Base-by-base conservation (phyloP, 257 asterid genomes). In the Forsythia viridissima region DNA sequence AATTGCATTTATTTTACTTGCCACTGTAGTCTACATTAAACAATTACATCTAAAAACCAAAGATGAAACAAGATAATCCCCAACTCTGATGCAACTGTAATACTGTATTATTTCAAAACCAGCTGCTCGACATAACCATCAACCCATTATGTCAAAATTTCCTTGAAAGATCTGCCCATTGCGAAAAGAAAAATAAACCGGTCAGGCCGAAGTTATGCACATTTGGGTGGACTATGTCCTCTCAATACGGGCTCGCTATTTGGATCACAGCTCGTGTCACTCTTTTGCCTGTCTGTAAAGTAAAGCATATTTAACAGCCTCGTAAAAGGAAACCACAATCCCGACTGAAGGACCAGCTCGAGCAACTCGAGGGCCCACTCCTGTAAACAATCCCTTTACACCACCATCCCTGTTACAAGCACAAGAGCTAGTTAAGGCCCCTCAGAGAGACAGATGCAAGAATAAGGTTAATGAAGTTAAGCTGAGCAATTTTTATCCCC, bases 341-440 rank as follows among this genome's bases (percentile, higher is more conserved):
- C 97, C 98, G 1, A 90, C 96, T 3, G 97, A 93, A 15, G 98
- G 98, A 21, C 98, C 97, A 3, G 94, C 91, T 38, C 96, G 88
- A 59, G 89, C 91, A 12, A 91, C 90, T 46, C 94, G 87, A 5
- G 98, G 91, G 7, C 94, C 89, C 3, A 87, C 91, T 30, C 97
- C 98, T 2, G 90, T 81, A 75, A 88, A 93, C 68, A 90, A 78
- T 20, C 98, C 97, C 82, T 76, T 87, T 30, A 88, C n/a, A 1
- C 98, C 90, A 77, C 95, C 97, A 69, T 88, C 94, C 84, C 97
- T 92, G 85, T 16, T 77, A 79, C 71, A 75, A 71, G 41, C 8
- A 37, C 37, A 74, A 7, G 11, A 37, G 52, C 15, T 9, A 67
- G 10, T 43, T 10, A 43, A 43, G 51, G 51, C 51, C 51, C 11